A percentile compares a stretch with the other conserved stretches of the same genome.
phyloP scores from a whole-genome alignment of 1,139 yeast species.

The Taphrina populina region DNA sequence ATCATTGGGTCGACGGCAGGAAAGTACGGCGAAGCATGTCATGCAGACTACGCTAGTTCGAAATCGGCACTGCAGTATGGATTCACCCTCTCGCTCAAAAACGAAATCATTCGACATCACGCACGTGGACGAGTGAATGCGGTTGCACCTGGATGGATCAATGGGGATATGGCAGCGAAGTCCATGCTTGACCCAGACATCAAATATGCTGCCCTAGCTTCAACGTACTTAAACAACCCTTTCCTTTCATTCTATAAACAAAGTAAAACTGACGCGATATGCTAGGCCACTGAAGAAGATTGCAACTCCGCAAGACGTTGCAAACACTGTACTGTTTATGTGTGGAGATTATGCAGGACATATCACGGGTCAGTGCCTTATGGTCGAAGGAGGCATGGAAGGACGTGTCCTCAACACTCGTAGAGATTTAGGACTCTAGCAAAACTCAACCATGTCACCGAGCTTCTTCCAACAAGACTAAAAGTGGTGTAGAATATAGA shows the following conservation, averaged over 20 bases:
- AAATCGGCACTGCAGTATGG: conserved; percentile 30
- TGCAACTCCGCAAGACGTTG: conserved; percentile 27
- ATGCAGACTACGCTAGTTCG: conserved; percentile 25
- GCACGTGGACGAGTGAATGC: conserved; percentile 28
- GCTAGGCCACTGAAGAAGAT: conserved; percentile 26
- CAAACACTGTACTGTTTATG: conserved; percentile 15
- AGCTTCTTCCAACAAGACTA: too few relatives aligned
- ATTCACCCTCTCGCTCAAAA: conserved; percentile 30
- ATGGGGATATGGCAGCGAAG: conserved; percentile 13
- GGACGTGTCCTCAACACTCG: conserved; percentile 25
- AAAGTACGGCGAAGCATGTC: conserved; percentile 28
- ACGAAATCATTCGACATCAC: conserved; percentile 19
- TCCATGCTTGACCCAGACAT: conserved; percentile 24
- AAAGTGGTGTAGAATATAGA: too few relatives aligned
- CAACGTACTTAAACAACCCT: too few relatives aligned
- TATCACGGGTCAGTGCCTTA: conserved; percentile 31
- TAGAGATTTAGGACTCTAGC: neutral
- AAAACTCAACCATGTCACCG: too few relatives aligned
- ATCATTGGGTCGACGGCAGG: conserved; percentile 30
- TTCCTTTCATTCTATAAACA: too few relatives aligned
- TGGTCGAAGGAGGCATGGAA: conserved; percentile 32
- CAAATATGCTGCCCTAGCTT: conserved; percentile 14
- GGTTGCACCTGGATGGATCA: conserved; percentile 33
- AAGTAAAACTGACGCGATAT: too few relatives aligned
- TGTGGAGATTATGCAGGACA: conserved; percentile 13